Conservation (phyloP, 306 rosid species). For the Hippophae rhamnoides region DNA sequence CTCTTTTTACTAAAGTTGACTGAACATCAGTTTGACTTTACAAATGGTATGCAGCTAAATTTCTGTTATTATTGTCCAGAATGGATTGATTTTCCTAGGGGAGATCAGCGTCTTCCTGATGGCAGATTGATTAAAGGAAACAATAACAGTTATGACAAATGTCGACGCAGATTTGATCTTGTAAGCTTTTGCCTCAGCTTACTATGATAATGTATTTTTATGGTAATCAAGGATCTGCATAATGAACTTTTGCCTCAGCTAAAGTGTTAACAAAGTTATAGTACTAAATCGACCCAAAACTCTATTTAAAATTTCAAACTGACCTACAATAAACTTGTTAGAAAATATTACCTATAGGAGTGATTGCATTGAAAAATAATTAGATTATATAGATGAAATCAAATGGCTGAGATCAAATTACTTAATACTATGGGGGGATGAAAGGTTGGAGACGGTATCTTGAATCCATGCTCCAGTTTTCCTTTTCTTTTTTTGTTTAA, state of each 20-base stretch:
- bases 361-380: too few species aligned
- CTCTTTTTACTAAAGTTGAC: slow-evolving; percentile 12
- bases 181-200: slow-evolving; percentile 36
- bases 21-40: slow-evolving; percentile 5
- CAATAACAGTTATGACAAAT: slow-evolving; percentile 67
- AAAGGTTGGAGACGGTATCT: too few species aligned
- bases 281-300: too few species aligned
- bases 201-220: neutral
- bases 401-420: too few species aligned
- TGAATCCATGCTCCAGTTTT: too few species aligned
- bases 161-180: slow-evolving; percentile 95
- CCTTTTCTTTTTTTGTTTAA: too few species aligned
- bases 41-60: slow-evolving; percentile 4
- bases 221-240: neutral
- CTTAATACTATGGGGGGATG: too few species aligned
- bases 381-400: too few species aligned
- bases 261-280: too few species aligned
- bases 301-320: too few species aligned
- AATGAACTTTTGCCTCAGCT: neutral
- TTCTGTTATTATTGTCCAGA: slow-evolving; percentile 36
- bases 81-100: slow-evolving; percentile 99
- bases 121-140: slow-evolving; percentile 65
- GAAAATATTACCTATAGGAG: too few species aligned
- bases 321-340: too few species aligned
- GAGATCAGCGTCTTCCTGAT: slow-evolving; percentile 54